Evolutionary conservation across 2,329 filamentous ascomycete genomes (phyloP).

Genomic region (Nothophoma quercina): DNA sequence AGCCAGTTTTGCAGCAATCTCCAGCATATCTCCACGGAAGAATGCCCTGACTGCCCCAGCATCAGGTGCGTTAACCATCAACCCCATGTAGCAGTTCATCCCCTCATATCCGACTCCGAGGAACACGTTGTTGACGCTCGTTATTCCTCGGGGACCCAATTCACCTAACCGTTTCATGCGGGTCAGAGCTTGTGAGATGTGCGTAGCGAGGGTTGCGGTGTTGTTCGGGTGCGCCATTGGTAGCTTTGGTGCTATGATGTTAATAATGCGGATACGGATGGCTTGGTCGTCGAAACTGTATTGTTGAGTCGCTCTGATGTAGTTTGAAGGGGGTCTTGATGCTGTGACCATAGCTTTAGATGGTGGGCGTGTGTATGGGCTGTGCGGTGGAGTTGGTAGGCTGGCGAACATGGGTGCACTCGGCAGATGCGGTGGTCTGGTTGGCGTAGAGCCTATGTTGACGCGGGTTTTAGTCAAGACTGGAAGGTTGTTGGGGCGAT

Average conservation of each 20-base stretch:
- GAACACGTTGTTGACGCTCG: neutral
- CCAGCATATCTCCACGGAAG: neutral
- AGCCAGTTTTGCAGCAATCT: neutral
- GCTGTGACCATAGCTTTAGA: neutral
- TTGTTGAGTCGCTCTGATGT: neutral
- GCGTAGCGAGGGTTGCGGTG: neutral
- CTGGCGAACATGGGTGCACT: no score
- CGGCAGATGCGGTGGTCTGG: no score
- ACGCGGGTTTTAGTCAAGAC: neutral
- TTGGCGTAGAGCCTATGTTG: no score
- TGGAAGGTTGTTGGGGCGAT: no score
- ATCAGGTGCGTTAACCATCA: neutral
- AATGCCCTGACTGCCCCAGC: neutral
- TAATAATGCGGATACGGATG: neutral
- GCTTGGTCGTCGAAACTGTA: neutral
- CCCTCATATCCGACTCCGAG: neutral
- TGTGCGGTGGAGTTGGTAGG: neutral
- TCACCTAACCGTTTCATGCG: neutral
- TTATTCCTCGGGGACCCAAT: neutral
- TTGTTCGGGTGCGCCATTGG: neutral
- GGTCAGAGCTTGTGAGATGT: neutral
- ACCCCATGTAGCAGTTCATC: neutral
- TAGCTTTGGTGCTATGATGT: neutral
- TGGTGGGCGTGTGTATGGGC: neutral
- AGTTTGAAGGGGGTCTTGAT: neutral